Evolutionary conservation across 2,329 filamentous ascomycete genomes (phyloP).

Genomic region (Lachnellula arida): DNA sequence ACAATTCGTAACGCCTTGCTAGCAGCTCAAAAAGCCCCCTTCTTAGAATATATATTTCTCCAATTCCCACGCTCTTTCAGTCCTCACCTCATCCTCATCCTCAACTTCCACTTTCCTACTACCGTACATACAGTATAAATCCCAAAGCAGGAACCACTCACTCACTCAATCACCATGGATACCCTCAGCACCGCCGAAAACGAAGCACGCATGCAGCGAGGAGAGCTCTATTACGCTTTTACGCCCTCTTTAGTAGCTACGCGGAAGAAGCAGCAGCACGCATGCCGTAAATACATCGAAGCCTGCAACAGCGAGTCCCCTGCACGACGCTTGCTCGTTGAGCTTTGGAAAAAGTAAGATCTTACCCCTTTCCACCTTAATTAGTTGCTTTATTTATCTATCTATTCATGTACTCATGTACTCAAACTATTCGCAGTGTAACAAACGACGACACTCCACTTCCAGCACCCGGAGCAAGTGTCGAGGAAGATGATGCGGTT

Average conservation of each 20-base stretch:
- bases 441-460: constrained; percentile 52
- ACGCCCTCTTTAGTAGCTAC: constrained; percentile 60
- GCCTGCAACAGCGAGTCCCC: constrained; percentile 44
- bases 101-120: too few species aligned
- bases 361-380: constrained; percentile 9
- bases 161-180: constrained; percentile 10
- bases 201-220: constrained; percentile 53
- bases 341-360: constrained; percentile 68
- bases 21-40: too few species aligned
- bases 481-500: constrained; percentile 59
- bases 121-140: too few species aligned
- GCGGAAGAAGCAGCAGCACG: constrained; percentile 57
- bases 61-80: too few species aligned
- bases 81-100: too few species aligned
- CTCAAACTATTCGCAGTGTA: not conserved
- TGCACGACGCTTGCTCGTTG: constrained; percentile 55
- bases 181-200: constrained; percentile 43
- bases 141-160: not conserved
- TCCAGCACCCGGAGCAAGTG: constrained; percentile 51
- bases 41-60: too few species aligned
- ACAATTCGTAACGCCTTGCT: too few species aligned
- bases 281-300: constrained; percentile 60
- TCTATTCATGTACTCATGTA: not conserved
- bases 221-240: constrained; percentile 72
- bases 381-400: too few species aligned